Evolutionary conservation across 352 stramenopile species (phyloP), one percentile per base, ranked within the genome.

Genomic region (Phytophthora colocasiae): DNA sequence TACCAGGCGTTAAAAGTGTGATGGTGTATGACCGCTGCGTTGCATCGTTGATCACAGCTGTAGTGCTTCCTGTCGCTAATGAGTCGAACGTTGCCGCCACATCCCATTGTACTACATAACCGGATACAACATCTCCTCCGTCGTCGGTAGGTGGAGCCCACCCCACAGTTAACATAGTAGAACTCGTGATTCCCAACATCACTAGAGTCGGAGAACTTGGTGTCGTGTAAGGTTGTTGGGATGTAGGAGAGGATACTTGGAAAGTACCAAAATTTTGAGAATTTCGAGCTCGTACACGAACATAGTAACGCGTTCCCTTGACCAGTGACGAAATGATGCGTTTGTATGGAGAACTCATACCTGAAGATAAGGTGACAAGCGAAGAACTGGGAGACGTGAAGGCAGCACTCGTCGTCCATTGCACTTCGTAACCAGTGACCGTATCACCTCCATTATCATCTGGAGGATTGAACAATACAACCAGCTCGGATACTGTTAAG

Each of bases 71-170:
- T 12, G 84, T 71, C 1, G 77, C 85, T 7, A 93, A 70, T 19
- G 88, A 97, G 50, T 95, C 87, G 62, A 98, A 99, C 31, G 71
- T 87, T 24, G 83, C 63, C 7, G 83, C 84, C 26, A 93, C 90
- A 65, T 98, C 94, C 93, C 95, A 99, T 65, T 98, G 90, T 10
- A 99, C 81, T 4, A 93, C 56, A 56, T 98, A 99, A 9, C 83
- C 83, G 0, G 83, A 94, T 45, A 99, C 85, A 1, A 69, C 51
- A 51, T 98, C 92, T 48, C 96, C 95, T 17, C 95, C 95, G 48
- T 98, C 77, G 66, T 97, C 92, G 41, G 72, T 60, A 19, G 96
- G 96, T 4, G 82, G 70, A 17, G 77, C 71, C 83, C 90, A 98
- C 22, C 88, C 81, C 24, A 98, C 83, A 4, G 91, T 98, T 34